Evolutionary conservation across 2,329 filamentous ascomycete species (phyloP), one percentile per base, ranked within the genome.

Genomic region (Talaromyces sp.): DNA sequence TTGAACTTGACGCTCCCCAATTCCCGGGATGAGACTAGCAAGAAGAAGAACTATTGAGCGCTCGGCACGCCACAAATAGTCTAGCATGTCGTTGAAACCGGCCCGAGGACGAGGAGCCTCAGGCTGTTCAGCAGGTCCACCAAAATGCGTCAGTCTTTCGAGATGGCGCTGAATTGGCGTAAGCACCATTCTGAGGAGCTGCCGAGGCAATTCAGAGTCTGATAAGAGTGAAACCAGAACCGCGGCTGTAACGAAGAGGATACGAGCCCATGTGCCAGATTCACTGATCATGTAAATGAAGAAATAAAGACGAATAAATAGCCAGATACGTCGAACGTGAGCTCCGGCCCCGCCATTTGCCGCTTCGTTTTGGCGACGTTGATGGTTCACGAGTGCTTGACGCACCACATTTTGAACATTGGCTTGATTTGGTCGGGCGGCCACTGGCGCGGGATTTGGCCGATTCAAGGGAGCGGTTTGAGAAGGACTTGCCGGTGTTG

Each of bases 41-140:
- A 87, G 65, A 54, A 87, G 84, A n/a, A 87, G 71, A n/a, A 82
- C 82, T 36, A 83, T 63, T 1, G 80, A 80, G 33, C 84, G 75
- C 65, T 86, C 84, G 0, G 76, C 66, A 2, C 77, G 74, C 39
- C 80, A 70, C 16, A 83, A 36, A 17, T 60, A 60, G n/a, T 32
- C 22, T 27, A n/a, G 24, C 10, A 29, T 16, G 22, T 19, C 27
- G 11, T 33, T 36, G 10, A n/a, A 6, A 19, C 13, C 14, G 32
- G 11, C 16, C 16, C 8, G 55, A 47, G 48, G 47, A 14, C 39
- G 45, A 36, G n/a, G 47, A 43, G 30, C 27, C 9, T 27, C 29
- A 17, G 52, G 44, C 41, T 51, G 63, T 19, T 67, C 65, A 41
- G 63, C 62, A 1, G 60, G 63, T 0, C 65, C 58, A 9, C 57